Conservation (phyloP, 768 basidiomycete genomes). For the Suillus occidentalis region DNA sequence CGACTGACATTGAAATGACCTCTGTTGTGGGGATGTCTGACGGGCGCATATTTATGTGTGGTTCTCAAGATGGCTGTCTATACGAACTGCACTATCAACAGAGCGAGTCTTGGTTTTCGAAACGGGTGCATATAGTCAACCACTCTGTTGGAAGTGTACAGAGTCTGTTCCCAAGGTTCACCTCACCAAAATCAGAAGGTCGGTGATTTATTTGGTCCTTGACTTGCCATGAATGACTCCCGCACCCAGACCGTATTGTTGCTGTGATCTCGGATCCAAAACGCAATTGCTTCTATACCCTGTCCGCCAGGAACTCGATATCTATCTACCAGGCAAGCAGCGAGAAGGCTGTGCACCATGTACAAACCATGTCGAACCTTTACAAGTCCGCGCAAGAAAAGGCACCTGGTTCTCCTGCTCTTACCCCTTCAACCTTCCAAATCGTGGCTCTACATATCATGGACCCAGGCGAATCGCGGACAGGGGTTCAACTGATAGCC, state of each 20-base stretch:
- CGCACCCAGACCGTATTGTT: constrained; percentile 63
- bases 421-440: constrained; percentile 68
- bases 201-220: constrained; percentile 21
- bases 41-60: constrained; percentile 91
- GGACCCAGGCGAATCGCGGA: constrained; percentile 62
- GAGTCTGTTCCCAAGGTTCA: constrained; percentile 77
- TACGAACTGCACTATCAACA: constrained; percentile 93
- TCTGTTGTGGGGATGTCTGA: constrained; percentile 76
- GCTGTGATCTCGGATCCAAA: constrained; percentile 64
- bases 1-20: constrained; percentile 83
- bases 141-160: constrained; percentile 79
- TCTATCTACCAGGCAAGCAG: constrained; percentile 63
- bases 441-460: constrained; percentile 73
- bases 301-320: constrained; percentile 65
- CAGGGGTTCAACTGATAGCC: constrained; percentile 74
- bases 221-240: constrained; percentile 8
- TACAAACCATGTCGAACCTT: constrained; percentile 75
- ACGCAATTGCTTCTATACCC: constrained; percentile 76
- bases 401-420: constrained; percentile 71
- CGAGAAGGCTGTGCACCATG: constrained; percentile 66
- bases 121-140: constrained; percentile 81
- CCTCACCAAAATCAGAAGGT: constrained; percentile 67
- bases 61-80: constrained; percentile 79
- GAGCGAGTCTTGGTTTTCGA: constrained; percentile 90
- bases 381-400: constrained; percentile 80